phyloP scores from a whole-genome alignment of 192 early-diverging fungal species.

The Umbelopsis vinacea region DNA sequence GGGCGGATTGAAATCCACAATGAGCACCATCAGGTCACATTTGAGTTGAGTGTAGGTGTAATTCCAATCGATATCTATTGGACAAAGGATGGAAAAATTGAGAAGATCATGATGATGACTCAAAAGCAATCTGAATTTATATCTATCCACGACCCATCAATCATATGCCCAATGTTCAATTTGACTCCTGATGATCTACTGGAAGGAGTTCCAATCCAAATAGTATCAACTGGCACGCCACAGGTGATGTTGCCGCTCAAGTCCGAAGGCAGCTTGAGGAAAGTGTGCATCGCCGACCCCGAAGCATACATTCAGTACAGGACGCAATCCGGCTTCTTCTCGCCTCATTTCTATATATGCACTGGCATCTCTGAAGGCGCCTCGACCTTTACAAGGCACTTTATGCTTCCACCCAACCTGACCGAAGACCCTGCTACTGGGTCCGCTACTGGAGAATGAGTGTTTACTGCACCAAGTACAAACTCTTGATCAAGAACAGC shows the following conservation, averaged over 20 bases:
- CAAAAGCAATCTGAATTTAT: constrained; percentile 7
- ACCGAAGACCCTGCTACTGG: constrained; percentile 22
- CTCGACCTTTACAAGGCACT: constrained; percentile 19
- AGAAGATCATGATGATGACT: constrained; percentile 22
- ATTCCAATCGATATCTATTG: constrained; percentile 20
- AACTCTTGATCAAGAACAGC: not conserved
- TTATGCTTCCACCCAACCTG: constrained; percentile 1
- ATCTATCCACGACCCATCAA: constrained; percentile 2
- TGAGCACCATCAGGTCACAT: not conserved
- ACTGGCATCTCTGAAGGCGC: not conserved
- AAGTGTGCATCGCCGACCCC: not conserved
- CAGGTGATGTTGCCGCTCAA: constrained; percentile 12
- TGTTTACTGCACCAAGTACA: constrained; percentile 12
- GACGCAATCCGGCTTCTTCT: constrained; percentile 24
- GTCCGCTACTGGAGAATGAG: constrained; percentile 27
- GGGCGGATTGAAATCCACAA: not conserved
- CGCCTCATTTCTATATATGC: constrained; percentile 19
- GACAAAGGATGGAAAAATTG: not conserved
- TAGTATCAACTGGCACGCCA: constrained; percentile 24
- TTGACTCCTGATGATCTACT: constrained; percentile 5
- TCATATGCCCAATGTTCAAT: constrained; percentile 1
- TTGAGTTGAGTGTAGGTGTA: constrained; percentile 14
- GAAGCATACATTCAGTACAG: not conserved
- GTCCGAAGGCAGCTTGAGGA: not conserved
- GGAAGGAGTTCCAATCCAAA: constrained; percentile 22